These are phyloP conservation scores for Gastrolobium bilobum DNA, from an alignment of 306 rosid species.

Conservation along the genomic window DNA sequence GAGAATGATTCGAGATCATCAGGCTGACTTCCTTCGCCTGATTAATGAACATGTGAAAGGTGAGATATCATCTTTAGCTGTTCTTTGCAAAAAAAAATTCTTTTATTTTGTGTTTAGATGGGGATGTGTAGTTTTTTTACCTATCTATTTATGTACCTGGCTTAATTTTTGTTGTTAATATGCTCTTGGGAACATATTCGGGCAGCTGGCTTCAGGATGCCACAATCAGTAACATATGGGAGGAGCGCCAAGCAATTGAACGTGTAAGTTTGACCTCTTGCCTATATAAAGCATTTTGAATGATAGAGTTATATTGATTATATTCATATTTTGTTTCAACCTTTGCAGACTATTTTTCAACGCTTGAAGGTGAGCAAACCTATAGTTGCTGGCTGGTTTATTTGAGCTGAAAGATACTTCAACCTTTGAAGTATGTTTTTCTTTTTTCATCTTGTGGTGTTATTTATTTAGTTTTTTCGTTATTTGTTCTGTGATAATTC, in stretches of 20 bases:
- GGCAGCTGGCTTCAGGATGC: conserved; percentile 73
- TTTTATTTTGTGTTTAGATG: not conserved
- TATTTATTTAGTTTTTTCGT: not conserved
- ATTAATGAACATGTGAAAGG: conserved; percentile 96
- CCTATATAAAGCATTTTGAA: not conserved
- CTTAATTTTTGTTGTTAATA: conserved; percentile 43
- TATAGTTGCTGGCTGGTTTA: conserved; percentile 94
- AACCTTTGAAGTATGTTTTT: conserved; percentile 70
- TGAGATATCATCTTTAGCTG: conserved; percentile 46
- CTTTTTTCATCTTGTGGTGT: not conserved
- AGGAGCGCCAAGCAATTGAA: conserved; percentile 91
- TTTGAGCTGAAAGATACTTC: conserved; percentile 90
- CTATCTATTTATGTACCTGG: conserved; percentile 4
- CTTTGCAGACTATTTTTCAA: conserved; percentile 76
- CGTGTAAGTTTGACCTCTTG: conserved; percentile 72
- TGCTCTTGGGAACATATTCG: conserved; percentile 68
- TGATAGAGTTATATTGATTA: not conserved
- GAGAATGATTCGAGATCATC: conserved; percentile 90
- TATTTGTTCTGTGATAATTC: conserved; percentile 6
- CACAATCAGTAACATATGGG: conserved; percentile 78
- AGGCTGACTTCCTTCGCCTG: conserved; percentile 86
- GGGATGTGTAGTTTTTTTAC: not conserved
- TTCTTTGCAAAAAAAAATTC: not conserved
- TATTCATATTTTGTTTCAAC: not conserved
- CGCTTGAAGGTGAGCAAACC: conserved; percentile 88